Evolutionary conservation across 2,329 filamentous ascomycete species (phyloP), one percentile per base, ranked within the genome.

Genomic region (Thelonectria discophora): DNA sequence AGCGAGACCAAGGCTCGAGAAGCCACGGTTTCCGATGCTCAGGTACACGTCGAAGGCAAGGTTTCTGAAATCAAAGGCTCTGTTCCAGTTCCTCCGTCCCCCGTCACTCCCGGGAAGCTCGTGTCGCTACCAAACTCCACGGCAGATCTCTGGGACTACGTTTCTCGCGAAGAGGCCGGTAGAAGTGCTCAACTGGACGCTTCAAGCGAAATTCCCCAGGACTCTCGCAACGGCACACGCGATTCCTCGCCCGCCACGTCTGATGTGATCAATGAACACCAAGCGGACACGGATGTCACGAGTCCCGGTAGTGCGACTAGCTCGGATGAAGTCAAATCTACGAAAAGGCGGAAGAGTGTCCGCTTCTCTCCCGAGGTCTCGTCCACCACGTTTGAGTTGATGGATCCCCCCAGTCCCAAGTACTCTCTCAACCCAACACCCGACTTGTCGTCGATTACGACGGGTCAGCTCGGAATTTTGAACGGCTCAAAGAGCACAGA

Each of bases 331-430:
- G 50, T 55, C 2, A 71, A 69, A 27, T 43, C 64, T 0, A 43
- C 71, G 7, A 84, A 81, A 68, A 78, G 81, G 37, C 78, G 77
- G 42, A 93, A 92, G 77, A 89, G 85, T 56, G 90, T 92, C 2
- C 85, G 88, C 9, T 92, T 92, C 69, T 90, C 90, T 3, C 85
- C 89, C 1, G 84, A 82, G 13, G 86, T 91, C 1, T 84, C 90
- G 69, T 87, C 88, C 9, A 85, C 87, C 2, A 88, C 88, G 0
- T 88, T 88, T 63, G 71, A 82, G 46, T 73, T 79, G 18, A 76
- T 76, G 0, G 84, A 87, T 40, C 84, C 85, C 11, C 86, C 81
- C 5, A 86, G 79, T 64, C 82, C 79, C 18, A 79, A 72, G 63
- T 77, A 72, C 54, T 71, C 68, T 32, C 39, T 64, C 37, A 68